A percentile compares a stretch with the other conserved stretches of the same genome.
phyloP scores from a whole-genome alignment of 148 eudicot species.

The Salicornia ramosissima region DNA sequence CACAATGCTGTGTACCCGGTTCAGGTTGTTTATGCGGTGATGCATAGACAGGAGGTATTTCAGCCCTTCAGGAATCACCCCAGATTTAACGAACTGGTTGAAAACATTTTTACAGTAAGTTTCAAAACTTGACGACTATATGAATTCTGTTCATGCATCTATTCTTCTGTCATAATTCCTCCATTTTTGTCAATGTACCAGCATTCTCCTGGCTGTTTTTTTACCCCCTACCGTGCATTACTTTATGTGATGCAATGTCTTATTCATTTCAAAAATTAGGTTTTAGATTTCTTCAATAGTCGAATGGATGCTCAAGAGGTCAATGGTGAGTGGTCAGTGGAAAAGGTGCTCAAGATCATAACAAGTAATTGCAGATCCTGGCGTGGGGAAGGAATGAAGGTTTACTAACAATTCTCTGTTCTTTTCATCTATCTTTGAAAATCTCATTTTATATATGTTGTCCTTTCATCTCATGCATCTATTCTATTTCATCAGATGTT shows the following conservation, averaged over 20 bases:
- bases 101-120: slow-evolving; percentile 87
- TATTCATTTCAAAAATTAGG: slow-evolving; percentile 35
- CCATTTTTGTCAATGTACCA: background rate
- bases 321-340: slow-evolving; percentile 94
- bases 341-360: slow-evolving; percentile 83
- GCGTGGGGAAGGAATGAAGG: slow-evolving; percentile 98
- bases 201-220: background rate
- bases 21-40: slow-evolving; percentile 93
- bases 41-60: slow-evolving; percentile 97
- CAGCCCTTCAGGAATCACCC: slow-evolving; percentile 88
- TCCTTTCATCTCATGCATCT: background rate
- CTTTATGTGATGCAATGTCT: background rate
- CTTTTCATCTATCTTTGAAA: background rate
- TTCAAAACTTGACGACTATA: background rate
- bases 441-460: background rate
- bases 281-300: slow-evolving; percentile 81
- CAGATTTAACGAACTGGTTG: slow-evolving; percentile 81
- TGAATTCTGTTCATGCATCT: background rate
- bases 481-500: slow-evolving; percentile 51
- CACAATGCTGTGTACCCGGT: slow-evolving; percentile 6
- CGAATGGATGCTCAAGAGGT: slow-evolving; percentile 80
- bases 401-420: slow-evolving; percentile 16
- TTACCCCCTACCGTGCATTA: background rate
- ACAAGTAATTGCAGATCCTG: slow-evolving; percentile 72
- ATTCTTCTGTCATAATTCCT: background rate